A percentile compares a stretch with the other conserved stretches of the same genome.
phyloP scores from a whole-genome alignment of 2,329 filamentous ascomycete genomes.

The Fusarium sororula region DNA sequence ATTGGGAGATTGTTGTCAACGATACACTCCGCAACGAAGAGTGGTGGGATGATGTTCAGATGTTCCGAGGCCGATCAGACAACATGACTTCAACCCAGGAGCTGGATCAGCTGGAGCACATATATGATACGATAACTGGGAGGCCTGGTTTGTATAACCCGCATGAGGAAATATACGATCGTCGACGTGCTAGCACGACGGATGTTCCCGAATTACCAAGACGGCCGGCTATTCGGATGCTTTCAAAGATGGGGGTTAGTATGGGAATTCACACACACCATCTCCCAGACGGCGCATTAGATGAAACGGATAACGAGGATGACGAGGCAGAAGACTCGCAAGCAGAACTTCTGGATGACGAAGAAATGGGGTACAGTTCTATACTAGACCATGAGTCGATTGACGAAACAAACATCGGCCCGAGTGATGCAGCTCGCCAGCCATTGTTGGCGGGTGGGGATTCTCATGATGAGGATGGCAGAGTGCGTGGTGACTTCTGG shows the following conservation, averaged over 20 bases:
- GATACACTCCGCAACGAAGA: constrained; percentile 74
- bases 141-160: constrained; percentile 56
- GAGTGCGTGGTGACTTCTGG: constrained; percentile 27
- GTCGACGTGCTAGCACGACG: constrained; percentile 60
- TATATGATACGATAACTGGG: constrained; percentile 55
- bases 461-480: constrained; percentile 6
- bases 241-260: constrained; percentile 69
- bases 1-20: constrained; percentile 69
- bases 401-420: constrained; percentile 39
- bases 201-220: constrained; percentile 70
- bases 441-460: constrained; percentile 35
- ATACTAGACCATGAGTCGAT: constrained; percentile 41
- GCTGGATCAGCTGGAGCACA: constrained; percentile 53
- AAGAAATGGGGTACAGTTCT: constrained; percentile 40
- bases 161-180: constrained; percentile 46
- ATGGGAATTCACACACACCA: constrained; percentile 81
- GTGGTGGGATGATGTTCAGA: constrained; percentile 84
- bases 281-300: constrained; percentile 69
- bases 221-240: constrained; percentile 62
- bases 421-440: constrained; percentile 21
- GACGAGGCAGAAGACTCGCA: constrained; percentile 46
- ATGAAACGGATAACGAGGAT: constrained; percentile 47
- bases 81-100: constrained; percentile 55
- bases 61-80: constrained; percentile 54
- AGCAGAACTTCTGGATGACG: constrained; percentile 44